Base-by-base conservation (phyloP, 2,329 filamentous ascomycete species). In the Calonectria pseudoturangicola region DNA sequence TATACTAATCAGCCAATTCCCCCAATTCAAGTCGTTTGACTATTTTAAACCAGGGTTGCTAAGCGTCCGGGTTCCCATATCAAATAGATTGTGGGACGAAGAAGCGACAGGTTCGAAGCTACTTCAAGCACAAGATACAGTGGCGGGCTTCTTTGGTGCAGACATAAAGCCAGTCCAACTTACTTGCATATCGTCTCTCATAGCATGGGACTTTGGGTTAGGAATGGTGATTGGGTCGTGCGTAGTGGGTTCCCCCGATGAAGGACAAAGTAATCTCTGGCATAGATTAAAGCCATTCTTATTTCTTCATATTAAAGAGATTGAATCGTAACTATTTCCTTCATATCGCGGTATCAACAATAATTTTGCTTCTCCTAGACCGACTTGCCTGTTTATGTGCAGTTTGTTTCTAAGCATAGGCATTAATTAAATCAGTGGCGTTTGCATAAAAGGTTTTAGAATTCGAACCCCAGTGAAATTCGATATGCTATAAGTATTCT, bases 121-220 rank as follows among this genome's bases (percentile, higher is more conserved):
- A 9, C 27, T 2, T 3, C n/a, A 10, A 4, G 15, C 21, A 0
- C 3, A 4, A 2, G 33, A 41, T 2, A 60, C 54, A 1, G 39
- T 60, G 6, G 33, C 54, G 12, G 21, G 54, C n/a, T 60, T 41
- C 21, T 60, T 60, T 9, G 16, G 2, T 9, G 1, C 2, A 4
- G 8, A 60, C 0, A 41, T 7, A 18, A 18, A 27, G 8, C 13
- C 33, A 10, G 15, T 60, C 8, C 1, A 5, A 4, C 21, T 60
- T 4, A 28, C 54, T 16, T 39, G 33, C 9, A n/a, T 60, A 16
- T 60, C 54, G 3, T 41, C 54, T 12, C 54, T 41, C 13, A 13
- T 60, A 9, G 54, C 21, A 18, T 60, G 54, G 54, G 54, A 60
- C 36, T 60, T 60, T 18, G 21, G 33, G 7, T 27, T 60, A 18